Evolutionary conservation across 148 eudicot genomes (phyloP).

Genomic region (Fagopyrum homotropicum): DNA sequence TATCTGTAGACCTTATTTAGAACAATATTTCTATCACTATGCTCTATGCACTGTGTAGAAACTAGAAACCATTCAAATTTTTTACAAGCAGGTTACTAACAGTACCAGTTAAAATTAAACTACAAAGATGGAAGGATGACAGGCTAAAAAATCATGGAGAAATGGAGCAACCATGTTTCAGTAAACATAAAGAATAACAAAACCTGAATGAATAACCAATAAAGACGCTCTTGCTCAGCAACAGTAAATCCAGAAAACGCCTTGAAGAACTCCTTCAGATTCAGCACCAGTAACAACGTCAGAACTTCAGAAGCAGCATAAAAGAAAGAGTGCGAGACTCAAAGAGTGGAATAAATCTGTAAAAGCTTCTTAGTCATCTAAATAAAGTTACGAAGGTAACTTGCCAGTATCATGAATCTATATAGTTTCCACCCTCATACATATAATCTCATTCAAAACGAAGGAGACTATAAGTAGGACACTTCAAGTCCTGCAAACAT

Average conservation of each 20-base stretch:
- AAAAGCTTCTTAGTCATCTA: neutral
- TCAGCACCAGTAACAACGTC: neutral
- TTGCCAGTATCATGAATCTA: too few relatives aligned
- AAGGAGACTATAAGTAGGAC: too few relatives aligned
- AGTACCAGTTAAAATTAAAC: neutral
- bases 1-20: neutral
- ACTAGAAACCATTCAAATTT: neutral
- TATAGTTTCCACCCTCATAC: too few relatives aligned
- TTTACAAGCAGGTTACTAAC: neutral
- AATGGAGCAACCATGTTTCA: neutral
- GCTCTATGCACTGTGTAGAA: neutral
- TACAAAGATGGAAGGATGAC: neutral
- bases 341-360: neutral
- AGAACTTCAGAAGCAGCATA: neutral
- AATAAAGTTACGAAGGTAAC: neutral
- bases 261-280: slow-evolving; percentile 43
- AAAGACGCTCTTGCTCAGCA: slow-evolving; percentile 49
- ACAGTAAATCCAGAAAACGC: slow-evolving; percentile 42
- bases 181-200: neutral
- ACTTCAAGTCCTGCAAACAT: neutral
- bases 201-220: slow-evolving; percentile 57
- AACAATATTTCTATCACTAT: neutral
- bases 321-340: neutral
- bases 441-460: neutral
- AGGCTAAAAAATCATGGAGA: neutral